Base-by-base conservation (phyloP, 2,329 filamentous ascomycete genomes). In the Setomelanomma holmii region DNA sequence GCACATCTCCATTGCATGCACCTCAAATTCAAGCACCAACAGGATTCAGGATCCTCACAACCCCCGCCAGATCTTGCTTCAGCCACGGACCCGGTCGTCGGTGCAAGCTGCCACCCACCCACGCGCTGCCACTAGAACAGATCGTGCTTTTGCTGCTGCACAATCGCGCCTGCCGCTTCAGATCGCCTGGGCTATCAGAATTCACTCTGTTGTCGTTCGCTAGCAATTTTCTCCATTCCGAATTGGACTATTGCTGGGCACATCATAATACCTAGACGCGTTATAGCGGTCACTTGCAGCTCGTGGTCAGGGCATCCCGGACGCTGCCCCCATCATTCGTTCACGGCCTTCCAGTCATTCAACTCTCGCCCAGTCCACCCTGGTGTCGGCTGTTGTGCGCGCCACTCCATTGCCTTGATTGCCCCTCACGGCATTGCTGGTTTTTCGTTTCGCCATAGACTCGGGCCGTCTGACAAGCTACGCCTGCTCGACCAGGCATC, bases 401-500 rank as follows among this genome's bases (percentile, higher is more conserved):
- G 40, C 55, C 47, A 33, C 42, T 52, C 45, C 33, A 22, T 39
- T 49, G 46, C 53, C 35, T 54, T 51, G 55, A 47, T 55, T 57
- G 52, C 46, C 49, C 45, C 49, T 51, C 51, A 23, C 53, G 33
- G 35, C 40, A 44, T 33, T 51, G 17, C 48, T 53, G 41, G 49
- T 38, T 34, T 17, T 44, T 50, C 43, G 40, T 39, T 47, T 51
- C 52, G 8, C 14, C 12, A 7, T 34, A 44, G 47, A 35, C 27
- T 34, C n/a, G 19, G 5, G 42, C 35, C 47, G 40, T 55, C 52
- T 56, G 49, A 53, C 49, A 36, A 60, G 44, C 42, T 47, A 36
- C 43, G 48, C 53, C 58, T 53, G 49, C 42, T 40, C 24, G 20
- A 39, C 46, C 55, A 60, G 61, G 55, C 53, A 54, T 23, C 53